phyloP scores from a whole-genome alignment of 768 basidiomycete genomes.

The Rhodotorula sphaerocarpa region DNA sequence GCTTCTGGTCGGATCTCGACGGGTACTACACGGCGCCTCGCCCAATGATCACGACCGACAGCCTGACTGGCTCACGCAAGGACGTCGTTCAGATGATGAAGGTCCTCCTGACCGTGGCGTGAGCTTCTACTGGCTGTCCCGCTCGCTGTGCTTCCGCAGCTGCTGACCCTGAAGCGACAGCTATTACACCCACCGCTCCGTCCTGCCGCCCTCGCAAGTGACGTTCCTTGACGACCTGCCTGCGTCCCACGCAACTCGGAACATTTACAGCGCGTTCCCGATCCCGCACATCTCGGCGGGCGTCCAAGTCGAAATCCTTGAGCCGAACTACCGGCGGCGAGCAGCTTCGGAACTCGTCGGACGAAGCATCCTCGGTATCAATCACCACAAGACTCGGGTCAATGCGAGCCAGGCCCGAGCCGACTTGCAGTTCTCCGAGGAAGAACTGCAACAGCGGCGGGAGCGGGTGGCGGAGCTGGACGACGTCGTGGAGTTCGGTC shows the following conservation, averaged over 20 bases:
- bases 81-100: background rate
- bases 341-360: background rate
- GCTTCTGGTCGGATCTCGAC: constrained; percentile 29
- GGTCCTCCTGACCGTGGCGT: constrained; percentile 10
- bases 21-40: constrained; percentile 14
- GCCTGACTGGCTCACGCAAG: background rate
- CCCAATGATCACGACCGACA: constrained; percentile 1
- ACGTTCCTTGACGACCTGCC: constrained; percentile 6
- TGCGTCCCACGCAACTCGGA: background rate
- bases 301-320: constrained; percentile 3
- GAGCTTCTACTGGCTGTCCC: background rate
- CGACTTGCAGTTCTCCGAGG: background rate
- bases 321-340: background rate
- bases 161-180: background rate
- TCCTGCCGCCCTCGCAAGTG: constrained; percentile 1
- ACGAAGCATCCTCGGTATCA: background rate
- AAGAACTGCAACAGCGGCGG: background rate
- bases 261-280: constrained; percentile 6
- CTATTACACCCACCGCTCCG: constrained; percentile 10
- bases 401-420: background rate
- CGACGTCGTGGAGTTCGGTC: constrained; percentile 9
- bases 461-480: background rate
- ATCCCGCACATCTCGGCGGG: constrained; percentile 7
- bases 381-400: background rate
- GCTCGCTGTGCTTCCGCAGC: too few relatives aligned